Conservation (phyloP, 164 flowering plant genomes). For the Dillenia suffruticosa region DNA sequence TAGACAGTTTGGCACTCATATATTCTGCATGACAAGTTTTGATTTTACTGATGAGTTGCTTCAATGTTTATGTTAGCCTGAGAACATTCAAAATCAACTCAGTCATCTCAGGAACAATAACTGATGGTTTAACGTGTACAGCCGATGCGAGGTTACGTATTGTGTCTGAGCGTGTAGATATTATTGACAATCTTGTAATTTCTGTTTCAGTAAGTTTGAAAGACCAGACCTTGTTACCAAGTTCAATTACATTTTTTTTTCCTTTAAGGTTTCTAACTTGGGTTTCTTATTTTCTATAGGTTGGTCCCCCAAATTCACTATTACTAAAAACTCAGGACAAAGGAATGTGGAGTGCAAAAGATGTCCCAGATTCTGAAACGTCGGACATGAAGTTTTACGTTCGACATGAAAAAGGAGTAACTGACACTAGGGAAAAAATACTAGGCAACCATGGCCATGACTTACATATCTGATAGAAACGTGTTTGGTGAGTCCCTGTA, state of each 20-base stretch:
- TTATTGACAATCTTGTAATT: conserved; percentile 78
- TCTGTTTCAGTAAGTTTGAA: conserved; percentile 71
- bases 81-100: too few species aligned
- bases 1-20: too few species aligned
- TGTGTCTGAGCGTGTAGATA: conserved; percentile 95
- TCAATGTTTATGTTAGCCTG: too few species aligned
- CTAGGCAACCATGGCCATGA: too few species aligned
- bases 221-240: conserved; percentile 5
- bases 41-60: too few species aligned
- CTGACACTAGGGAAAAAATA: too few species aligned
- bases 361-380: conserved; percentile 63
- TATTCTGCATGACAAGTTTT: too few species aligned
- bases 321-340: conserved; percentile 74
- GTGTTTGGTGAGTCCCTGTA: too few species aligned
- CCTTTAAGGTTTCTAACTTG: conserved; percentile 16
- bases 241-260: not conserved
- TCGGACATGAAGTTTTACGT: too few species aligned
- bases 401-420: too few species aligned
- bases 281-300: conserved; percentile 44
- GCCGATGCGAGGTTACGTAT: conserved; percentile 97
- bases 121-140: conserved; percentile 17
- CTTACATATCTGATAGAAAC: too few species aligned
- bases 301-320: conserved; percentile 83
- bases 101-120: too few species aligned
- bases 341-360: conserved; percentile 80